phyloP scores from a whole-genome alignment of 805 yeast genomes.

The Tetrapisispora pingtungensis region DNA sequence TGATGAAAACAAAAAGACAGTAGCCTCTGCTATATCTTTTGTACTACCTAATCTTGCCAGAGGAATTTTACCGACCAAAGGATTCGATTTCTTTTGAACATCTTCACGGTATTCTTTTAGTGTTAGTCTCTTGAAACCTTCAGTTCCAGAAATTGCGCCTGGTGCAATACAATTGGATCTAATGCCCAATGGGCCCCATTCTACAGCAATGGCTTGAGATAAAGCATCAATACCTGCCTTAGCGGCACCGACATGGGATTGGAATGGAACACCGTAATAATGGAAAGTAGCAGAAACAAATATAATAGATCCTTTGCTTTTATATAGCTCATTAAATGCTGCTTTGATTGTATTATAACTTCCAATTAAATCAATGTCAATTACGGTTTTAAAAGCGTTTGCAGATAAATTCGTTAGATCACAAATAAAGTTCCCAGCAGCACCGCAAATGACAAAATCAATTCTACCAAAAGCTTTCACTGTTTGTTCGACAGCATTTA shows the following conservation, averaged over 20 bases:
- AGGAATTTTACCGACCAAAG: constrained; percentile 31
- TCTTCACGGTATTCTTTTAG: constrained; percentile 30
- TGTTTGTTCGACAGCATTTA: constrained; percentile 53
- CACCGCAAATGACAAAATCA: constrained; percentile 87
- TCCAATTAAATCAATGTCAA: constrained; percentile 80
- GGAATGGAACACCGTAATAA: constrained; percentile 81
- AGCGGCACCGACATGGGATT: constrained; percentile 87
- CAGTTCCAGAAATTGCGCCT: constrained; percentile 80
- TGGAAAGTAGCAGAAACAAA: constrained; percentile 88
- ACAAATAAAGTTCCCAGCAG: constrained; percentile 86
- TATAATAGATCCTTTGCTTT: constrained; percentile 59
- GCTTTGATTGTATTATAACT: constrained; percentile 88
- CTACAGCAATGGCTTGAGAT: constrained; percentile 76
- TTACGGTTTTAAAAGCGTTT: constrained; percentile 82
- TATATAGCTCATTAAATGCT: constrained; percentile 50
- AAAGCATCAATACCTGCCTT: constrained; percentile 93
- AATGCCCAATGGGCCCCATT: constrained; percentile 82
- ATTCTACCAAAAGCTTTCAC: constrained; percentile 63
- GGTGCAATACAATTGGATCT: constrained; percentile 84
- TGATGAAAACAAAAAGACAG: constrained; percentile 73
- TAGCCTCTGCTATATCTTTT: constrained; percentile 77
- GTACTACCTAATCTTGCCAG: constrained; percentile 60
- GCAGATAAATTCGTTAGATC: constrained; percentile 70
- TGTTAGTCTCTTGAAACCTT: constrained; percentile 65
- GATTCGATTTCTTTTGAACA: neutral